A percentile compares a stretch with the other conserved stretches of the same genome.
These are phyloP conservation scores for Wickerhamomyces tratensis DNA, from an alignment of 805 yeast genomes.

Conservation along the genomic window DNA sequence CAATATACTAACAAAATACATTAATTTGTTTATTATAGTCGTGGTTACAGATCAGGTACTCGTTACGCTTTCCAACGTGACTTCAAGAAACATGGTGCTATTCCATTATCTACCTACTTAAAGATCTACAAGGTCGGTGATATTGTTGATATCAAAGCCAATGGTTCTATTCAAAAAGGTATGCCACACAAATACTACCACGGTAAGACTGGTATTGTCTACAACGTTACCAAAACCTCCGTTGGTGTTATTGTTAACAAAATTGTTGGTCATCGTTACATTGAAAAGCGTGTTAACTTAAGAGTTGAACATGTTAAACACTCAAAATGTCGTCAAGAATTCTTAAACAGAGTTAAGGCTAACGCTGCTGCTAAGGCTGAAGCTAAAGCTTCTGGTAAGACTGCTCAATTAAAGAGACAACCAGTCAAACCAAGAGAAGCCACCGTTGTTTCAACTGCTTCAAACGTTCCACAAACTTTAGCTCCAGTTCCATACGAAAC, in stretches of 20 bases:
- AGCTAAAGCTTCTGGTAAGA: slow-evolving; percentile 91
- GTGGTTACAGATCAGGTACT: slow-evolving; percentile 99
- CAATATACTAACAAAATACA: neutral
- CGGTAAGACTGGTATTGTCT: slow-evolving; percentile 99
- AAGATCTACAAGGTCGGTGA: slow-evolving; percentile 98
- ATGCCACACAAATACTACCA: slow-evolving; percentile 99
- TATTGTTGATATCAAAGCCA: slow-evolving; percentile 98
- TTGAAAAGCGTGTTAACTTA: slow-evolving; percentile 97
- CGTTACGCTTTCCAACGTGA: slow-evolving; percentile 99
- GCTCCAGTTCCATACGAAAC: slow-evolving; percentile 99
- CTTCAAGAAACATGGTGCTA: slow-evolving; percentile 91
- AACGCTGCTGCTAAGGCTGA: slow-evolving; percentile 90
- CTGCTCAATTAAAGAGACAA: slow-evolving; percentile 92
- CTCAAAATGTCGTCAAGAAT: slow-evolving; percentile 99
- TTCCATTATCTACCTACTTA: slow-evolving; percentile 93
- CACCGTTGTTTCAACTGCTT: slow-evolving; percentile 72
- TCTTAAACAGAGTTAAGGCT: slow-evolving; percentile 95
- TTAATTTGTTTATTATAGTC: slow-evolving; percentile 34
- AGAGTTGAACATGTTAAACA: slow-evolving; percentile 99
- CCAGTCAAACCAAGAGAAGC: slow-evolving; percentile 97
- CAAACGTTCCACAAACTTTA: slow-evolving; percentile 89
- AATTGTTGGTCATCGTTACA: slow-evolving; percentile 98
- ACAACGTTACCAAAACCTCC: slow-evolving; percentile 97
- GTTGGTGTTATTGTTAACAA: slow-evolving; percentile 98
- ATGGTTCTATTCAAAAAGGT: slow-evolving; percentile 99